Percentiles rank a stretch among this genome's conserved stretches.
Evolutionary conservation across 2,329 filamentous ascomycete species (phyloP).

Genomic region (Colletotrichum sp.): DNA sequence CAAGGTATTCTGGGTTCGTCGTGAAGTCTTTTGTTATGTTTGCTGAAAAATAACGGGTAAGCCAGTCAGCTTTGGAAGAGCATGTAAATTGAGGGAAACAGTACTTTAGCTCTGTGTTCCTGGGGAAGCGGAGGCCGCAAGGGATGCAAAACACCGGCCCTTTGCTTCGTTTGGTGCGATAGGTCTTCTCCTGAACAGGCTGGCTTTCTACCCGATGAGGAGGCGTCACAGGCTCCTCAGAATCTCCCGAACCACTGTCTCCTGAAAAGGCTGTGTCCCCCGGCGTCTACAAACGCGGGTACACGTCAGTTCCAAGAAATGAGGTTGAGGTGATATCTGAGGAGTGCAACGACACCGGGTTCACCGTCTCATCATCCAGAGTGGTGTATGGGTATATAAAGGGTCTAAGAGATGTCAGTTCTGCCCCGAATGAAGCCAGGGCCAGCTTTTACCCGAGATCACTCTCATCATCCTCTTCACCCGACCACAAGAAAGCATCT

Average conservation of each 20-base stretch:
- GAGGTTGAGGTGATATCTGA: background rate
- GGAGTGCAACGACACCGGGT: background rate
- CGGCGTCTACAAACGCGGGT: background rate
- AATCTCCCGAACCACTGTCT: background rate
- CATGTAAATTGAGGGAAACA: fast-evolving
- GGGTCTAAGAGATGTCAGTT: background rate
- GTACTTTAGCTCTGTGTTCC: background rate
- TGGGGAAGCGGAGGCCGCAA: background rate
- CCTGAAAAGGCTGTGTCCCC: background rate
- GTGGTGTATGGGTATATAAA: background rate
- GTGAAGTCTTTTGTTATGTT: background rate
- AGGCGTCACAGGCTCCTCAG: background rate
- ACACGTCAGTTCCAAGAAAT: background rate
- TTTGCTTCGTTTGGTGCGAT: background rate
- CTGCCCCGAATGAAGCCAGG: fast-evolving
- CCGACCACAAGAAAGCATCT: background rate
- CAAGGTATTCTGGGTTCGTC: background rate
- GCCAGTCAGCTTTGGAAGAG: background rate
- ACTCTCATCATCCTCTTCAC: background rate
- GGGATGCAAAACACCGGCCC: background rate
- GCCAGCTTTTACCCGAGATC: background rate
- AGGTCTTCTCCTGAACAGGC: background rate
- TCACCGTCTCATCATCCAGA: background rate
- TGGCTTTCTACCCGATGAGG: background rate
- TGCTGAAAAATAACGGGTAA: background rate